phyloP scores from a whole-genome alignment of 1,284 basidiomycete genomes.

The Tilletia walkeri region DNA sequence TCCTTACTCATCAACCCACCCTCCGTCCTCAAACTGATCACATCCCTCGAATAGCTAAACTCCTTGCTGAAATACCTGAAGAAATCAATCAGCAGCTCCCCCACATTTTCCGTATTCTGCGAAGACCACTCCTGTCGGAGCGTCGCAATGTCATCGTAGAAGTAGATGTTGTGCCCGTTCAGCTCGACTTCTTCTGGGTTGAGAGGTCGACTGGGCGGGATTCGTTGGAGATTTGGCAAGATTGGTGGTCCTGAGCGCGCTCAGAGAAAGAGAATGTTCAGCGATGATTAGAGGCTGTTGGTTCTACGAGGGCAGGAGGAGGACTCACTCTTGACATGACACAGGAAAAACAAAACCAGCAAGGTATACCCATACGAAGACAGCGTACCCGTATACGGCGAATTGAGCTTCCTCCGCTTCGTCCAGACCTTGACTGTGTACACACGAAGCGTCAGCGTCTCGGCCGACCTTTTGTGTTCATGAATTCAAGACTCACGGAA shows the following conservation, averaged over 20 bases:
- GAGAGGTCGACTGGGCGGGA: conserved; percentile 47
- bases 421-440: conserved; percentile 85
- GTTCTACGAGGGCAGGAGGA: neutral
- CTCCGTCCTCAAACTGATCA: conserved; percentile 79
- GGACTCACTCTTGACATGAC: conserved; percentile 74
- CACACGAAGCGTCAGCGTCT: neutral
- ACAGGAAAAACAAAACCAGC: conserved; percentile 93
- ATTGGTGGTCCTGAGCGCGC: conserved; percentile 28
- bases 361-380: conserved; percentile 97
- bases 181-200: conserved; percentile 74
- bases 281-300: neutral
- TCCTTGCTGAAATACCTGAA: conserved; percentile 94
- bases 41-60: conserved; percentile 85
- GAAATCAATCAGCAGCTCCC: conserved; percentile 95
- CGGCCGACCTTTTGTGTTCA: too few relatives aligned
- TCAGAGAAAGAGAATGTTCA: too few relatives aligned
- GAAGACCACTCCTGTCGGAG: conserved; percentile 88
- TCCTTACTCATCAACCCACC: conserved; percentile 81
- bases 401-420: conserved; percentile 96
- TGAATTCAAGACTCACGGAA: conserved; percentile 61
- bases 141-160: conserved; percentile 94
- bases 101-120: conserved; percentile 87
- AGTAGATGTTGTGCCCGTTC: conserved; percentile 63
- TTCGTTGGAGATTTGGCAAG: conserved; percentile 56
- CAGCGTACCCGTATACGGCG: conserved; percentile 91